These are phyloP conservation scores for Neonectria faginata DNA, from an alignment of 2,329 filamentous ascomycete species.

Conservation along the genomic window DNA sequence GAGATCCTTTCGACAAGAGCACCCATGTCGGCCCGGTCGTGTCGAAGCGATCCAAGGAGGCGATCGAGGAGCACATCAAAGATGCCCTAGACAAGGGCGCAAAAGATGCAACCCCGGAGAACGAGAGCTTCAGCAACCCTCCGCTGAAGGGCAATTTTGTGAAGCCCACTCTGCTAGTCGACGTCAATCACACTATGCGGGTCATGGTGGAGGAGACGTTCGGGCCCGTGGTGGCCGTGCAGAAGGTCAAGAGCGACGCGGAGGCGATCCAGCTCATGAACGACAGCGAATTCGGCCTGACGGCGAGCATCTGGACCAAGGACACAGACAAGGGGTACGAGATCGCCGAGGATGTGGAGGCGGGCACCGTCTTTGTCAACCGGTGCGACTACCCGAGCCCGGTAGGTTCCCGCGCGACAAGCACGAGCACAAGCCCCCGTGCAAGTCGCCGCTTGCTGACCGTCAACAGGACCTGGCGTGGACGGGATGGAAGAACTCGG, in stretches of 20 bases:
- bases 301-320: conserved; percentile 97
- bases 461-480: conserved; percentile 82
- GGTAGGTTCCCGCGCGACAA: conserved; percentile 66
- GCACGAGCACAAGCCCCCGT: conserved; percentile 4
- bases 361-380: conserved; percentile 96
- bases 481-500: conserved; percentile 98
- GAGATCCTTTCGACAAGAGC: conserved; percentile 83
- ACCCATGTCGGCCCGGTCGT: conserved; percentile 92
- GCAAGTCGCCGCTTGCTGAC: conserved; percentile 31
- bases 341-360: conserved; percentile 84
- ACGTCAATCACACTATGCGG: conserved; percentile 83
- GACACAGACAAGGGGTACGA: conserved; percentile 80
- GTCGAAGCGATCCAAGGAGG: conserved; percentile 80
- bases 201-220: conserved; percentile 97
- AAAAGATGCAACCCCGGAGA: conserved; percentile 84
- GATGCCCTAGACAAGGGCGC: conserved; percentile 88
- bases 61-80: conserved; percentile 81
- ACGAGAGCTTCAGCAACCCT: conserved; percentile 78
- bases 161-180: conserved; percentile 82
- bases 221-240: conserved; percentile 89
- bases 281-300: conserved; percentile 92
- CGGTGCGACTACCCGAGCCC: conserved; percentile 92
- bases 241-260: conserved; percentile 83
- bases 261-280: conserved; percentile 92
- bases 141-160: conserved; percentile 89